Evolutionary conservation across 192 early-diverging fungal genomes (phyloP), one percentile per base, ranked within the genome.

Genomic region (Podila clonocystis): DNA sequence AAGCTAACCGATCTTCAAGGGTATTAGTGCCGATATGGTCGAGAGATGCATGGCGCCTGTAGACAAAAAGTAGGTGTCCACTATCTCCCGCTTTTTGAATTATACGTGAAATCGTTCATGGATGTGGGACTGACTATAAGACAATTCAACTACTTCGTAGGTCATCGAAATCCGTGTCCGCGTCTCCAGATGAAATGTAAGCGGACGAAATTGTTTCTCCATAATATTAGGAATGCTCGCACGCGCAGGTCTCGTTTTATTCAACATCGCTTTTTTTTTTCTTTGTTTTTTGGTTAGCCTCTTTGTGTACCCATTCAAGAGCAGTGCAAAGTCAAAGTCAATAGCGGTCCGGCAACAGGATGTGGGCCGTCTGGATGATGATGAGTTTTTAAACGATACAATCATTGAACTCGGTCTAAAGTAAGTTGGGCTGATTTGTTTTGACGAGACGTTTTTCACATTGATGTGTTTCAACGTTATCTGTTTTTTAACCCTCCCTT

Each of bases 331-430:
- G 24, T 49, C 77, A 29, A 80, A 73, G 24, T 69, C 87, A n/a
- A 91, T 94, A 6, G 86, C 90, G 0, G 80, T 96, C 1, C 85
- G 74, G 0, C 74, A 74, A 7, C 73, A 88, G 0, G 95, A 96
- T 72, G 72, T 90, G 29, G 70, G 65, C 33, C 86, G 94, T 15
- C 82, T 95, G 62, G 68, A 89, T 45, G 83, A 84, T 30, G 91
- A 84, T 50, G 91, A 95, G 75, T 95, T 92, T 72, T 86, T 96
- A 52, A 96, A 96, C 82, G 95, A 96, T 84, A 91, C 91, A 9
- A 82, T 94, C 34, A 92, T 96, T 64, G 95, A 96, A 78, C 95
- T 96, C 74, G 93, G 91, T 36, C 79, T 95, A 38, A 91, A 89
- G 83, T 94, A 78, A 38, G 80, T 62, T 24, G 29, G 59, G 33